Evolutionary conservation across 2,329 filamentous ascomycete genomes (phyloP).

Genomic region (Pseudocercospora crystallina): DNA sequence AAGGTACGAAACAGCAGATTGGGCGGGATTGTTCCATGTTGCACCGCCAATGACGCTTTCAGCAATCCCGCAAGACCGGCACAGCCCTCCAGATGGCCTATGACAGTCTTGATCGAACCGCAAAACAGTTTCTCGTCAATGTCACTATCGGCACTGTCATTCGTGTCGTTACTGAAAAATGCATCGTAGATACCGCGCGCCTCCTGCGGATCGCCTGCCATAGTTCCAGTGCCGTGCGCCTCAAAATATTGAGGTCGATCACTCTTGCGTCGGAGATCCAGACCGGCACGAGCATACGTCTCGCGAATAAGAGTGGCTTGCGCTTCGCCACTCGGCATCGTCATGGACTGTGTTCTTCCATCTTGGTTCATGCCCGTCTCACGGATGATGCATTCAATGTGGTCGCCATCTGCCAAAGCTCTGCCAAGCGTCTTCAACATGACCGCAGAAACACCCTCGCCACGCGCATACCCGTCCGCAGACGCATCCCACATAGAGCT

Average conservation of each 20-base stretch:
- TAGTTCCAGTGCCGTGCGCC: constrained; percentile 38
- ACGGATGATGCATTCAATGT: constrained; percentile 43
- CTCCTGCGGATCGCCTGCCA: constrained; percentile 30
- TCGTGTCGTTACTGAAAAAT: constrained; percentile 11
- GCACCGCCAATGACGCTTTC: constrained; percentile 29
- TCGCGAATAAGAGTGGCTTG: constrained; percentile 40
- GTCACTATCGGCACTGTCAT: neutral
- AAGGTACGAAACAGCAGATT: constrained; percentile 28
- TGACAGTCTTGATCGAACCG: constrained; percentile 30
- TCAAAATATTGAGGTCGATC: constrained; percentile 24
- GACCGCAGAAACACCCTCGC: constrained; percentile 54
- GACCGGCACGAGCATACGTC: constrained; percentile 37
- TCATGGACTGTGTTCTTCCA: constrained; percentile 40
- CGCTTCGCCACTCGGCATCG: constrained; percentile 38
- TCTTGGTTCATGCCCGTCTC: constrained; percentile 41
- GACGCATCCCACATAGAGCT: constrained; percentile 34
- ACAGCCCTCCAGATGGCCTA: constrained; percentile 27
- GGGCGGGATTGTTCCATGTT: constrained; percentile 28
- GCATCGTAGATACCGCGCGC: constrained; percentile 23
- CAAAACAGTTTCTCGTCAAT: constrained; percentile 14
- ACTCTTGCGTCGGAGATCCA: constrained; percentile 10
- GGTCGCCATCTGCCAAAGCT: constrained; percentile 50
- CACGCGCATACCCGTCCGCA: constrained; percentile 53
- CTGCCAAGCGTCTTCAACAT: constrained; percentile 52
- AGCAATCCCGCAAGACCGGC: constrained; percentile 27